Conservation (phyloP, 306 rosid genomes). For the Cicer yamashitae region DNA sequence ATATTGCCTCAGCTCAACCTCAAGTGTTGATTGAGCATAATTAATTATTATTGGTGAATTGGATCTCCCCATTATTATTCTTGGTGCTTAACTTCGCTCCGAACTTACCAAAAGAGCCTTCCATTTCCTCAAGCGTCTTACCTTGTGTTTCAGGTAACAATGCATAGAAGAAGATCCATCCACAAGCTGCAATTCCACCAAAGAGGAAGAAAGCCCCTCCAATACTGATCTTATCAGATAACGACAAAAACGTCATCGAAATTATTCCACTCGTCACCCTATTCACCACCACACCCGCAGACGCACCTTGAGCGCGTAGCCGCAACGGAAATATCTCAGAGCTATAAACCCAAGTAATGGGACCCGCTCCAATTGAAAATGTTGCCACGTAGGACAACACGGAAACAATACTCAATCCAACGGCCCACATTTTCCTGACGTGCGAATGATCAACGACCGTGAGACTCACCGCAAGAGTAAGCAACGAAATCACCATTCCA, state of each 20-base stretch:
- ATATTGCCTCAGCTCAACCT: neutral
- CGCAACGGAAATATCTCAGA: constrained; percentile 78
- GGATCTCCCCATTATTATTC: constrained; percentile 37
- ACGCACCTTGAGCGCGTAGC: constrained; percentile 86
- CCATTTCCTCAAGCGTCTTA: constrained; percentile 75
- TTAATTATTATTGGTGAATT: constrained; percentile 11
- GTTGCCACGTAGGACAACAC: constrained; percentile 63
- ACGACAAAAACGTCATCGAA: constrained; percentile 77
- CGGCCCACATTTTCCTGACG: constrained; percentile 56
- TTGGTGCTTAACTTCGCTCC: neutral
- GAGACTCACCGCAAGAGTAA: constrained; percentile 53
- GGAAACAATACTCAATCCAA: constrained; percentile 52
- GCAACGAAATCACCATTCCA: constrained; percentile 64
- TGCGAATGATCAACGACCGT: constrained; percentile 53
- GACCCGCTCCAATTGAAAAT: constrained; percentile 86
- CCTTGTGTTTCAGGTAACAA: constrained; percentile 88
- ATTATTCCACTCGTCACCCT: constrained; percentile 65
- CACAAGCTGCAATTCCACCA: constrained; percentile 59
- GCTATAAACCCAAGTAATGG: constrained; percentile 82
- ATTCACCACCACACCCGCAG: constrained; percentile 69
- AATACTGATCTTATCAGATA: constrained; percentile 56
- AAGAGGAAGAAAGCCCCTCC: constrained; percentile 90
- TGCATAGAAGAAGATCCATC: constrained; percentile 67
- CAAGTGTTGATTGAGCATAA: neutral
- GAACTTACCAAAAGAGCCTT: constrained; percentile 75